phyloP scores from a whole-genome alignment of 805 yeast species.

The Kuraishia hungarica region DNA sequence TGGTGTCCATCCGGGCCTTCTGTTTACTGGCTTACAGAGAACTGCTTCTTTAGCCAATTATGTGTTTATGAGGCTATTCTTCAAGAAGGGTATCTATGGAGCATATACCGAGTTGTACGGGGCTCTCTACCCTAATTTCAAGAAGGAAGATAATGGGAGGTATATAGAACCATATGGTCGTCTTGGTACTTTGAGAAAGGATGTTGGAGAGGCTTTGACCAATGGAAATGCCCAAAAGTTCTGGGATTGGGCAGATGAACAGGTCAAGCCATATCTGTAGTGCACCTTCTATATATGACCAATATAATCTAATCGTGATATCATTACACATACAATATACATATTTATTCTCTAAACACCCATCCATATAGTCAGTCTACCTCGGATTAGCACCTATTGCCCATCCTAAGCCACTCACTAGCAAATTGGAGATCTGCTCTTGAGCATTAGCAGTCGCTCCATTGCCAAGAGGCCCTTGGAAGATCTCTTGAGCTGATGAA shows the following conservation, averaged over 20 bases:
- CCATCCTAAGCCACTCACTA: conserved; percentile 44
- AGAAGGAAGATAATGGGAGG: conserved; percentile 18
- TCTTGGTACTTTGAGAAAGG: conserved; percentile 14
- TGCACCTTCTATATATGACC: neutral
- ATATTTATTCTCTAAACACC: no score
- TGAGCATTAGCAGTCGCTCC: neutral
- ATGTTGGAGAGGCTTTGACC: conserved; percentile 1
- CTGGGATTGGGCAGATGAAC: neutral
- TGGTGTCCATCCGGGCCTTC: conserved; percentile 4
- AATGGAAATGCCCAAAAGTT: neutral
- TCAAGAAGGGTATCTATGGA: conserved; percentile 19
- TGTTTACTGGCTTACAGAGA: neutral
- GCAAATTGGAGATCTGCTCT: conserved; percentile 26
- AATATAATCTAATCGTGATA: no score
- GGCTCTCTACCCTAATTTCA: conserved; percentile 25
- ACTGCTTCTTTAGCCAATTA: neutral
- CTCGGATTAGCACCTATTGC: conserved; percentile 33
- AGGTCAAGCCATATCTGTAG: neutral
- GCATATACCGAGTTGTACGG: conserved; percentile 29
- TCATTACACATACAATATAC: no score
- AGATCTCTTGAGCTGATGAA: conserved; percentile 13
- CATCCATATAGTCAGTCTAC: neutral
- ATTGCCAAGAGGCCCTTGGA: conserved; percentile 17
- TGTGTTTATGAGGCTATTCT: conserved; percentile 1
- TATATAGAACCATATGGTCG: conserved; percentile 28